Conservation (phyloP, 2,329 filamentous ascomycete genomes). For the Aspergillus latus region DNA sequence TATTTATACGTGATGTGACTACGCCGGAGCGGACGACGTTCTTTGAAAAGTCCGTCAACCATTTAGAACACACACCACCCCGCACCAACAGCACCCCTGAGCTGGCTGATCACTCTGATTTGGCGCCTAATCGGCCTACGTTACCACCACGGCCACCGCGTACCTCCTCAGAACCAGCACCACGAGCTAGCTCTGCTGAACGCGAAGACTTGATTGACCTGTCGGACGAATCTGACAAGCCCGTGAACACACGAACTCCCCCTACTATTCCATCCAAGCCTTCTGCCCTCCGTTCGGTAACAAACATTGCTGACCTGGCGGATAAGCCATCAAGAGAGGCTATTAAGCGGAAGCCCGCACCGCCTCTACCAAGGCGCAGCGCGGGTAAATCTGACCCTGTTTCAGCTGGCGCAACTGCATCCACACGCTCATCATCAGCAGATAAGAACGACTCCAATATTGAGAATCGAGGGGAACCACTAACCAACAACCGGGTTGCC, state of each 20-base stretch:
- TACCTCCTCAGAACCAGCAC: conserved; percentile 16
- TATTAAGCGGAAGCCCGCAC: conserved; percentile 36
- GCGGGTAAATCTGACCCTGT: conserved; percentile 17
- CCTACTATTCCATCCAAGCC: conserved; percentile 49
- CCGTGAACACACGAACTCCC: conserved; percentile 27
- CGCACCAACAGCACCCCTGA: conserved; percentile 29
- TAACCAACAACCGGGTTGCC: background rate
- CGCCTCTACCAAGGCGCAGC: conserved; percentile 41
- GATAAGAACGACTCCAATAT: background rate
- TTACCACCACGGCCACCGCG: conserved; percentile 41
- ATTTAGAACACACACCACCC: conserved; percentile 25
- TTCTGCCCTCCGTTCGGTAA: conserved; percentile 39
- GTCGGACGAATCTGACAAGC: conserved; percentile 32
- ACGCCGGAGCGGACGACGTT: conserved; percentile 72
- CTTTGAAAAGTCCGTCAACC: conserved; percentile 66
- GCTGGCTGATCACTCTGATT: conserved; percentile 29
- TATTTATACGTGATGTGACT: conserved; percentile 96
- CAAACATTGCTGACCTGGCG: conserved; percentile 25
- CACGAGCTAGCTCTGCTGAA: conserved; percentile 27
- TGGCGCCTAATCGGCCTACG: conserved; percentile 35
- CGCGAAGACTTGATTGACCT: conserved; percentile 44
- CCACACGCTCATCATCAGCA: background rate
- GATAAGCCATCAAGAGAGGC: conserved; percentile 14
- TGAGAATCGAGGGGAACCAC: background rate
- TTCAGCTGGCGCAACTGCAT: background rate